A percentile compares a stretch with the other conserved stretches of the same genome.
These are phyloP conservation scores for Thermomucor indicae-seudaticae DNA, from an alignment of 371 early-diverging fungal genomes.

Conservation along the genomic window DNA sequence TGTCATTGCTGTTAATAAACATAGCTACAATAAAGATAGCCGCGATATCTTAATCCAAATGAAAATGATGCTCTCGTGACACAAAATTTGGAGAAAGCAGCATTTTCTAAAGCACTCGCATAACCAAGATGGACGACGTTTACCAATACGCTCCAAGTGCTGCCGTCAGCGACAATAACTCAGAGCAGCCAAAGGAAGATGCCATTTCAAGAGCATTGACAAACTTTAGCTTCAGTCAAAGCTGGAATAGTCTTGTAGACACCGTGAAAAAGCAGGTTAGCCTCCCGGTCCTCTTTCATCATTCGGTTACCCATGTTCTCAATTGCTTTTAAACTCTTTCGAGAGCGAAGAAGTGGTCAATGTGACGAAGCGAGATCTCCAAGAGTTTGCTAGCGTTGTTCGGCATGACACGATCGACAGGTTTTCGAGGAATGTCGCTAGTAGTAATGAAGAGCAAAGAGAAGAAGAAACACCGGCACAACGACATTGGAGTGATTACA, in stretches of 20 bases:
- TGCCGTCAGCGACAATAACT: slow-evolving; percentile 21
- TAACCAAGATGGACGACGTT: slow-evolving; percentile 31
- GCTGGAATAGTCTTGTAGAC: slow-evolving; percentile 31
- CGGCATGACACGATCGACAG: slow-evolving; percentile 32
- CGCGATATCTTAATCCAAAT: no score
- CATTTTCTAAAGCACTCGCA: no score
- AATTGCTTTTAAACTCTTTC: neutral
- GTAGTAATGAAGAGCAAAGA: neutral
- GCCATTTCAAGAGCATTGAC: slow-evolving; percentile 39
- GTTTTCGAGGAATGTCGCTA: slow-evolving; percentile 6
- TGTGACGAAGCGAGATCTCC: slow-evolving; percentile 40
- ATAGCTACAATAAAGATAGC: no score
- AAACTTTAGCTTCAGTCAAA: slow-evolving; percentile 38
- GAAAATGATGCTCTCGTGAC: no score
- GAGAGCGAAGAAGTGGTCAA: slow-evolving; percentile 46
- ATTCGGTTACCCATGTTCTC: neutral
- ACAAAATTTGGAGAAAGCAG: no score
- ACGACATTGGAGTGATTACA: slow-evolving; percentile 3
- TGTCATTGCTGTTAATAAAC: no score
- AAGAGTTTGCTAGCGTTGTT: slow-evolving; percentile 41
- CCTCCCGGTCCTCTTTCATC: neutral
- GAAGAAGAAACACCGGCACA: neutral
- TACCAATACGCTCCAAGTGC: slow-evolving; percentile 33
- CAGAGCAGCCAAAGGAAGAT: slow-evolving; percentile 30
- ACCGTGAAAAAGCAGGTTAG: slow-evolving; percentile 44